Evolutionary conservation across 2,329 filamentous ascomycete species (phyloP), one percentile per base, ranked within the genome.

Genomic region (Cadophora sp.): DNA sequence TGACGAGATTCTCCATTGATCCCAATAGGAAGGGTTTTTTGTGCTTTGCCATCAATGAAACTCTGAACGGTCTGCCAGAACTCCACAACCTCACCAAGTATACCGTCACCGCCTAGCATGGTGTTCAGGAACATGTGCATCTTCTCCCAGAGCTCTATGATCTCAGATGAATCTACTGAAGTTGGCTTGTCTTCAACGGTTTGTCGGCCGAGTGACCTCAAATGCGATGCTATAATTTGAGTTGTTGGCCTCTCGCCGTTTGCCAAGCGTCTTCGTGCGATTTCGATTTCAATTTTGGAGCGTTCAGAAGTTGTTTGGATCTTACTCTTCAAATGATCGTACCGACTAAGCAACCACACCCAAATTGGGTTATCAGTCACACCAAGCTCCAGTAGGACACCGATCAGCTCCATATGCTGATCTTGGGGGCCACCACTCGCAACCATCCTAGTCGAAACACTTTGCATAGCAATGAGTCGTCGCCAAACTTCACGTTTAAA

Each of bases 281-380:
- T 91, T 79, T 99, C 96, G 72, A 98, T 94, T 79, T 99, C 95
- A 22, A 97, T 89, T 77, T 92, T 92, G 63, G 92, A 91, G n/a
- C 94, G 89, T 71, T 98, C 94, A 63, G 93, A 93, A 16, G 90
- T 91, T 0, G 87, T 84, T 51, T 89, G 87, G 64, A 98, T 95
- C 77, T 92, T 97, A 72, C 89, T 89, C 79, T 96, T 97, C 66
- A 99, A 84, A 76, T 94, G 90, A 72, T 97, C 93, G 77, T 94
- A 97, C 56, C 93, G 90, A 76, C 93, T 97, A 65, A 95, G 83
- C 29, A 99, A 87, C 94, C 96, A 99, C 12, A 97, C 87, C 92
- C 93, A 97, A 70, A 99, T 97, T 1, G 96, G 96, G 75, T 97
- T 99, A 68, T 98, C 94, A 11, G 97, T 92, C 2, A 97, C 94